Evolutionary conservation across 2,329 filamentous ascomycete genomes (phyloP).

Genomic region (Cladosporium oxysporum): DNA sequence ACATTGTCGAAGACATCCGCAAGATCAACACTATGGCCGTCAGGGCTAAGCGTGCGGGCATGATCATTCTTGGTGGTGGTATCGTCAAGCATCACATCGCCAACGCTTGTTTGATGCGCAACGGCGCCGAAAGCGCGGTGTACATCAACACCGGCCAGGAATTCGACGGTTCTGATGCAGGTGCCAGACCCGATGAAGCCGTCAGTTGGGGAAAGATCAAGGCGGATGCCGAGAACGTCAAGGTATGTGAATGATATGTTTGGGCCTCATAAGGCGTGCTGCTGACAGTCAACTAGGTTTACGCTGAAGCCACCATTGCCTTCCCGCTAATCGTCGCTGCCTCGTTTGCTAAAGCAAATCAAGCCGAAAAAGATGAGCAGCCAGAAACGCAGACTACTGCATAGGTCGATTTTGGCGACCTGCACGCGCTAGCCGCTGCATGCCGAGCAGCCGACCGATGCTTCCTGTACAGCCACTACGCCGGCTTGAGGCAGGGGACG

Average conservation of each 20-base stretch:
- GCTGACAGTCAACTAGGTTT: conserved; percentile 47
- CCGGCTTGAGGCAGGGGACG: conserved; percentile 4
- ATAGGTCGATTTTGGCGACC: neutral
- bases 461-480: conserved; percentile 8
- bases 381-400: neutral
- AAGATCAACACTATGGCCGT: conserved; percentile 91
- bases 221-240: conserved; percentile 80
- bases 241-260: conserved; percentile 56
- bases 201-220: conserved; percentile 99
- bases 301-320: conserved; percentile 67
- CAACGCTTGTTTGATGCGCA: conserved; percentile 96
- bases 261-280: neutral
- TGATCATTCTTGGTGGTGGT: conserved; percentile 93
- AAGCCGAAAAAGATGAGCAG: conserved; percentile 6
- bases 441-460: conserved; percentile 4
- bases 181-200: conserved; percentile 91
- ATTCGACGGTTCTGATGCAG: conserved; percentile 95
- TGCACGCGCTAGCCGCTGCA: neutral
- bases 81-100: conserved; percentile 99
- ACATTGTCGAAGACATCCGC: conserved; percentile 92
- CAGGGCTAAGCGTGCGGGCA: conserved; percentile 81
- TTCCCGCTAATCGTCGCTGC: conserved; percentile 69
- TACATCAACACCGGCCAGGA: conserved; percentile 98
- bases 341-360: conserved; percentile 57
- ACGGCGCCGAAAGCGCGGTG: conserved; percentile 93